These are phyloP conservation scores for Colletotrichum spinosum DNA, from an alignment of 2,329 filamentous ascomycete genomes.

Conservation along the genomic window DNA sequence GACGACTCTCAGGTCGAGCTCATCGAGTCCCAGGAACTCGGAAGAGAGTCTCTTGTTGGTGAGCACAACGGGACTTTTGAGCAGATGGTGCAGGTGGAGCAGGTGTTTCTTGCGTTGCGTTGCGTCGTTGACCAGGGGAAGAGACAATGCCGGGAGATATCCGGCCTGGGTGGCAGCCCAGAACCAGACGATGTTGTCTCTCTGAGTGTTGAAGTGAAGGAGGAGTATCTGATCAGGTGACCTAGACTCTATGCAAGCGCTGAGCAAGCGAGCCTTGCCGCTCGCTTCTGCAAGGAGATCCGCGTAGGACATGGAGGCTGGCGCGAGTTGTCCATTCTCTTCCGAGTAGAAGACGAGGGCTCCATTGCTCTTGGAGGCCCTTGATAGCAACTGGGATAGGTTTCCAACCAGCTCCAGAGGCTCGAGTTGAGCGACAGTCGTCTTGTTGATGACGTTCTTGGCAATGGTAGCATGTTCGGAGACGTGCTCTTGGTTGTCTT, in stretches of 20 bases:
- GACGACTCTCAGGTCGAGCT: slow-evolving; percentile 19
- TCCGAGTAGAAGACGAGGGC: slow-evolving; percentile 16
- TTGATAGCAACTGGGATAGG: slow-evolving; percentile 1
- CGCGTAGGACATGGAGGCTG: slow-evolving; percentile 8
- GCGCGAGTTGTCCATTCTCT: neutral
- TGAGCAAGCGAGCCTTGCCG: slow-evolving; percentile 14
- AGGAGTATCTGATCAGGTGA: slow-evolving; percentile 25
- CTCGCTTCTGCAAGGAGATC: slow-evolving; percentile 18
- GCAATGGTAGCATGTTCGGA: neutral
- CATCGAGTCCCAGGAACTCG: slow-evolving; percentile 19
- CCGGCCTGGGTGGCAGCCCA: slow-evolving; percentile 27
- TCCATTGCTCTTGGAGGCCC: slow-evolving; percentile 2
- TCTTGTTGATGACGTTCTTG: neutral
- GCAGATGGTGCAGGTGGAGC: slow-evolving; percentile 11
- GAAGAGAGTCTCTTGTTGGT: slow-evolving; percentile 16
- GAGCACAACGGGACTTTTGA: slow-evolving; percentile 12
- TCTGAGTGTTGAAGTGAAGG: slow-evolving; percentile 27
- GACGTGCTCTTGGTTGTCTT: no score
- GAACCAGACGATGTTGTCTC: slow-evolving; percentile 32
- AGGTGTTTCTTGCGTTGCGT: slow-evolving; percentile 28
- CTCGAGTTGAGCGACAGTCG: neutral
- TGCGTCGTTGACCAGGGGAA: slow-evolving; percentile 26
- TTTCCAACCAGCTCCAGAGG: neutral
- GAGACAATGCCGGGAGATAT: slow-evolving; percentile 18
- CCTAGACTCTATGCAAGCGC: neutral